phyloP scores from a whole-genome alignment of 371 early-diverging fungal genomes.

The Haplosporangium sp. region DNA sequence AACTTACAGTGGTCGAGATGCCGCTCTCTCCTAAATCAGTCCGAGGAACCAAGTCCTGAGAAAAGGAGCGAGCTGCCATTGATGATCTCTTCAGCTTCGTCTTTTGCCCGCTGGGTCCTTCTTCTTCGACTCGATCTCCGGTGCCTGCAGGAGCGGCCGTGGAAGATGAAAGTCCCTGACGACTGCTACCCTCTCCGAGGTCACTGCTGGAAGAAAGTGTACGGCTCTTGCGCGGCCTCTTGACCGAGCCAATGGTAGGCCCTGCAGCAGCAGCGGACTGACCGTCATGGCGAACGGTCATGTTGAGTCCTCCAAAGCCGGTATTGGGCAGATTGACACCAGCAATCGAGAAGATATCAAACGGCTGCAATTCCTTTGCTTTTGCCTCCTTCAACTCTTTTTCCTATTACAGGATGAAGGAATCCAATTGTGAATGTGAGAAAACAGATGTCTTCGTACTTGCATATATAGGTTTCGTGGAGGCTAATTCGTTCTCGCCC shows the following conservation, averaged over 20 bases:
- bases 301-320: slow-evolving; percentile 35
- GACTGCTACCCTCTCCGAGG: background rate
- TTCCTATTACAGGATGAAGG: no score
- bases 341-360: slow-evolving; percentile 52
- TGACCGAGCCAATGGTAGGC: slow-evolving; percentile 29
- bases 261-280: slow-evolving; percentile 19
- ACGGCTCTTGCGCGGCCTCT: slow-evolving; percentile 35
- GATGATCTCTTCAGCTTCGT: slow-evolving; percentile 47
- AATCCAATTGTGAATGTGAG: slow-evolving; percentile 1
- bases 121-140: slow-evolving; percentile 1
- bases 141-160: background rate
- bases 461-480: background rate
- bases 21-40: background rate
- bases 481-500: background rate
- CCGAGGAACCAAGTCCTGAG: background rate
- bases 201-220: background rate
- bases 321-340: slow-evolving; percentile 36
- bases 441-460: background rate
- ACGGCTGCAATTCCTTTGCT: slow-evolving; percentile 47
- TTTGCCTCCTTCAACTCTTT: slow-evolving; percentile 49
- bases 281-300: slow-evolving; percentile 49
- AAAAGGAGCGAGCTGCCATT: slow-evolving; percentile 29
- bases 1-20: background rate
- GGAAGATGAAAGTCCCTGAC: background rate
- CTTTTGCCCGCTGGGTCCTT: slow-evolving; percentile 3